Evolutionary conservation across 208 protist species (phyloP), one percentile per base, ranked within the genome.

Genomic region (Wallacemonas sp.): DNA sequence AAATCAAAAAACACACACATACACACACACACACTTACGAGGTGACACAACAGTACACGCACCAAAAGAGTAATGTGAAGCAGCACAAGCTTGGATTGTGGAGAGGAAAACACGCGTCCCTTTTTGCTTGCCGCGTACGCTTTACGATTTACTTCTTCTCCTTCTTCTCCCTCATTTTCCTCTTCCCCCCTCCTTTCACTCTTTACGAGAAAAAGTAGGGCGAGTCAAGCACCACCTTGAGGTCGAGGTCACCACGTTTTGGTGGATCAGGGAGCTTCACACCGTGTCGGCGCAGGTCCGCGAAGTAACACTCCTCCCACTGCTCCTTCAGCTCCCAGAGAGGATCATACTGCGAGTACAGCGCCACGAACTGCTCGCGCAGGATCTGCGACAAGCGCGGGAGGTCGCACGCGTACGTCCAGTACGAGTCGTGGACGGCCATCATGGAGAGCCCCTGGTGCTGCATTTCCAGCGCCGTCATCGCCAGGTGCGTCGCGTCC

Each of bases 351-450:
- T 90, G 80, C 29, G 75, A 76, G 90, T 99, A 99, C 16, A 99
- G 80, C 24, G 94, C 81, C 2, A 99, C 88, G 72, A 99, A 99
- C 70, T 98, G 79, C 65, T 99, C 78, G 43, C 98, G 90, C 32
- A 99, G 73, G 29, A 98, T 80, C 43, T 70, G 33, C 65, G 88
- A 98, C 76, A 99, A 87, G 44, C 67, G 21, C 47, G 97, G 97
- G 32, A 99, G 76, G 47, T 97, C 82, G 24, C 81, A 87, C 6
- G 98, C 96, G 78, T 99, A 98, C 5, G 97, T 99, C 98, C 98
- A 99, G 84, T 96, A 99, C 16, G 85, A 97, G 81, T 99, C 98
- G 70, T 99, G 98, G 56, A 99, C 98, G 8, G 97, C 98, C 86
- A 98, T 99, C 68, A 95, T 94, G 26, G 77, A 92, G 11, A 97